A percentile compares a stretch with the other conserved stretches of the same genome.
Evolutionary conservation across 495 filamentous ascomycete species (phyloP).

Genomic region (Penicillium goetzii): DNA sequence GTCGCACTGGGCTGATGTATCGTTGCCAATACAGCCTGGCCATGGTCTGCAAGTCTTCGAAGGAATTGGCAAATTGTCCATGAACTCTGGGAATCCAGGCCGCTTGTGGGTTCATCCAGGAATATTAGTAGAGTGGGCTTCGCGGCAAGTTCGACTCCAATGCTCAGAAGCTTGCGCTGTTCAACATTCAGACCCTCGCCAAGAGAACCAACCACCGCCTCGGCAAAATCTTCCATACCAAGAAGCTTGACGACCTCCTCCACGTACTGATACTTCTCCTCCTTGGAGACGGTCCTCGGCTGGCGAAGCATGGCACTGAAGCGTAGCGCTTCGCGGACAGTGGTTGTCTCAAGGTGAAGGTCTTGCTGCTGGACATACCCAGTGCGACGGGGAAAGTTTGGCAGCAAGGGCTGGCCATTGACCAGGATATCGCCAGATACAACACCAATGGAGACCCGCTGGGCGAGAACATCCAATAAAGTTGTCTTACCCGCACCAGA

Average conservation of each 20-base stretch:
- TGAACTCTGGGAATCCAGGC: constrained; percentile 81
- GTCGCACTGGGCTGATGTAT: constrained; percentile 93
- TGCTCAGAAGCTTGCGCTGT: constrained; percentile 83
- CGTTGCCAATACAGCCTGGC: constrained; percentile 86
- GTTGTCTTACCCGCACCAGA: constrained; percentile 69
- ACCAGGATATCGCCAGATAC: constrained; percentile 56
- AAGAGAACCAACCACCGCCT: constrained; percentile 44
- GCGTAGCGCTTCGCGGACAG: constrained; percentile 78
- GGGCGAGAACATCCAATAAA: constrained; percentile 61
- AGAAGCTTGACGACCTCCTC: constrained; percentile 53
- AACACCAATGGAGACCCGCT: constrained; percentile 53
- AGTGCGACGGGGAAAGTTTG: constrained; percentile 85
- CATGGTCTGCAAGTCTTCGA: constrained; percentile 78
- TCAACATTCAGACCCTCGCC: constrained; percentile 82
- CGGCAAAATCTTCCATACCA: constrained; percentile 48
- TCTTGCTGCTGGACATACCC: constrained; percentile 95
- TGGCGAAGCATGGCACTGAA: constrained; percentile 88
- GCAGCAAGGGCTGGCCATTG: constrained; percentile 56
- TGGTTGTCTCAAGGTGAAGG: constrained; percentile 82
- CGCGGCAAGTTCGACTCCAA: constrained; percentile 87
- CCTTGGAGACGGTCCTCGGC: constrained; percentile 48
- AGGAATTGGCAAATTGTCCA: constrained; percentile 82
- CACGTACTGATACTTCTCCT: constrained; percentile 53
- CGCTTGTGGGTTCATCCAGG: constrained; percentile 90
- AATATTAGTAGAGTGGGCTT: constrained; percentile 85